These are phyloP conservation scores for Penicillium sp. DNA, from an alignment of 2,329 filamentous ascomycete species.

Conservation along the genomic window DNA sequence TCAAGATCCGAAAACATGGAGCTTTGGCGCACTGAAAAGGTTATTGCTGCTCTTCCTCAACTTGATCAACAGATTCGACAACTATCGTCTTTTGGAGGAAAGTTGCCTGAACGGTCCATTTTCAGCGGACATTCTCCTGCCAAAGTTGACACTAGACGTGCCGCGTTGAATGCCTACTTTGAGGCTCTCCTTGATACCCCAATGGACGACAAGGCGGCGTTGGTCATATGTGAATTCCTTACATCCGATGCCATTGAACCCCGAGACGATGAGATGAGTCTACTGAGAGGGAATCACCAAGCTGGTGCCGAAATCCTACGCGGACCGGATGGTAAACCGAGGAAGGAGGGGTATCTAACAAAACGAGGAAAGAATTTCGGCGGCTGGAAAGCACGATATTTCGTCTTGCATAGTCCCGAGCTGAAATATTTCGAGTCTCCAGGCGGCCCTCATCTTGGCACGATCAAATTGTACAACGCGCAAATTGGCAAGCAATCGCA, in stretches of 20 bases:
- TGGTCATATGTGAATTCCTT: slow-evolving; percentile 79
- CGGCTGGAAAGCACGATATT: slow-evolving; percentile 84
- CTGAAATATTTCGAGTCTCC: slow-evolving; percentile 88
- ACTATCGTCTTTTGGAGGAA: slow-evolving; percentile 61
- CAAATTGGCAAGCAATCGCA: slow-evolving; percentile 90
- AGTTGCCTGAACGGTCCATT: slow-evolving; percentile 70
- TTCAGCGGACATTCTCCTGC: slow-evolving; percentile 90
- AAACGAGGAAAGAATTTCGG: slow-evolving; percentile 98
- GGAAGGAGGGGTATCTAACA: slow-evolving; percentile 83
- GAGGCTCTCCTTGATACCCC: slow-evolving; percentile 74
- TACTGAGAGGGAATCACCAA: slow-evolving; percentile 36
- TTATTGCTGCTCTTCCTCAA: slow-evolving; percentile 67
- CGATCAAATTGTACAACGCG: slow-evolving; percentile 81
- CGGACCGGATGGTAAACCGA: slow-evolving; percentile 57
- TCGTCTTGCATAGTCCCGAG: slow-evolving; percentile 59
- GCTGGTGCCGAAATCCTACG: slow-evolving; percentile 29
- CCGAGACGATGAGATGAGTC: slow-evolving; percentile 45
- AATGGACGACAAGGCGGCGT: slow-evolving; percentile 65
- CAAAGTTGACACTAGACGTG: slow-evolving; percentile 77
- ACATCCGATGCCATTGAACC: slow-evolving; percentile 56
- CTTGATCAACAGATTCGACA: slow-evolving; percentile 75
- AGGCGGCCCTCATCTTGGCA: slow-evolving; percentile 80
- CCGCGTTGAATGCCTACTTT: slow-evolving; percentile 74
- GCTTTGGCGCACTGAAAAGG: slow-evolving; percentile 91
- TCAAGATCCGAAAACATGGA: slow-evolving; percentile 58